Evolutionary conservation across 129 eudicot species (phyloP), one percentile per base, ranked within the genome.

Genomic region (Artemisia tridentata): DNA sequence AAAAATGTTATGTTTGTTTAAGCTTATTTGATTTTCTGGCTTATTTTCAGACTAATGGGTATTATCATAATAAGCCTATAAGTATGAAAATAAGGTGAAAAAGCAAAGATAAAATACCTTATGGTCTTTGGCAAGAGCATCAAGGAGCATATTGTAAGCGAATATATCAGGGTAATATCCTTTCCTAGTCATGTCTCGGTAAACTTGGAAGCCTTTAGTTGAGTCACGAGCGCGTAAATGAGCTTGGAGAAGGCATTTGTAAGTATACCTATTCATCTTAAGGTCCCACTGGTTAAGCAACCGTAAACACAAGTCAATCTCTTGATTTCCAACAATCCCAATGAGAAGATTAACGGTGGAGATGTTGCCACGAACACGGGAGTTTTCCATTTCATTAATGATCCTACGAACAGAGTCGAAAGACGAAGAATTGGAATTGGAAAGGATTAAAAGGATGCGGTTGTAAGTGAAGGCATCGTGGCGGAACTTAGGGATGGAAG

Each of bases 391-490:
- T 52, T 84, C 85, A 0, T 65, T 68, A 1, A 95, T 2, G 46
- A 89, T 73, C 63, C 72, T 81, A 4, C 80, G 84, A 17, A 84
- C 81, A 3, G 70, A 47, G 2, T 82, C 87, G 1, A 80, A 50
- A 12, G 2, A 31, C 5, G 38, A 5, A 2, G 43, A 34, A 7
- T 6, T 6, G 8, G 96, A 86, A 15, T 79, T 85, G 12, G 93
- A 84, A 11, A 95, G 72, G 27, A 83, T 82, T 6, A 84, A 51
- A 17, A 95, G 75, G 1, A 95, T 85, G 0, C 96, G 91, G 15
- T 90, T 95, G 76, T 80, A 95, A n/a, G 99, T 88, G 56, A 86
- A 95, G 48, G 84, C 68, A 34, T 90, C 93, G 51, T 95, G 99
- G 8, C 88, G 86, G 76, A 89, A 95, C 15, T 81, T 82, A 63